Base-by-base conservation (phyloP, 2,329 filamentous ascomycete species). In the Xylaria sp. region DNA sequence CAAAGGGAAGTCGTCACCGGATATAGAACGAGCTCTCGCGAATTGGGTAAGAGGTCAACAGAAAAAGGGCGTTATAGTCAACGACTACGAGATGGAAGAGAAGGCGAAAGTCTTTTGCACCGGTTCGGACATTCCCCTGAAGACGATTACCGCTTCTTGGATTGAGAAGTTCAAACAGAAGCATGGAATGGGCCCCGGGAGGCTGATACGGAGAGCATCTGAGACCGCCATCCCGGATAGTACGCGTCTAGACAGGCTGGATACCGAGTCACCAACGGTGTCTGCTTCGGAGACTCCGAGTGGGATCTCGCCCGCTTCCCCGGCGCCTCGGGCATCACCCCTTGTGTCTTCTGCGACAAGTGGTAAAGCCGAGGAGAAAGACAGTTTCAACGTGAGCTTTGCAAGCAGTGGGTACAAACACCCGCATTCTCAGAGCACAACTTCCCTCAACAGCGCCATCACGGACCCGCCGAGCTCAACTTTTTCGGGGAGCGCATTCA, bases 151-250 rank as follows among this genome's bases (percentile, higher is more conserved):
- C 74, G 84, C 89, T 37, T 90, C 86, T 74, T 98, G 95, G 94
- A 86, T 98, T 41, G 94, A 97, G 77, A 97, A 96, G 79, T 98
- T 98, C 85, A 97, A 98, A 84, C 89, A 94, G 78, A 97, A 95
- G 82, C 91, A 97, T 79, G 90, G 82, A 37, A 82, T 89, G 65
- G 83, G 75, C 18, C 82, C 82, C 18, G 84, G 81, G 18, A 85
- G 83, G 69, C 76, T 89, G 46, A 83, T 84, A 70, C 83, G 89
- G 54, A 82, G 89, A 64, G 88, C 88, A 7, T 90, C 88, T 2
- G 89, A 90, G 78, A 87, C 90, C 46, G 94, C 93, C 78, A 92
- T 94, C 63, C 87, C 90, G 0, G 91, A 93, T 75, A 88, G 86
- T 68, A 87, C 87, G 28, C 86, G 88, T 63, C 82, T 87, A 71